Base-by-base conservation (phyloP, 2,329 filamentous ascomycete genomes). In the Talaromyces verruculosus region DNA sequence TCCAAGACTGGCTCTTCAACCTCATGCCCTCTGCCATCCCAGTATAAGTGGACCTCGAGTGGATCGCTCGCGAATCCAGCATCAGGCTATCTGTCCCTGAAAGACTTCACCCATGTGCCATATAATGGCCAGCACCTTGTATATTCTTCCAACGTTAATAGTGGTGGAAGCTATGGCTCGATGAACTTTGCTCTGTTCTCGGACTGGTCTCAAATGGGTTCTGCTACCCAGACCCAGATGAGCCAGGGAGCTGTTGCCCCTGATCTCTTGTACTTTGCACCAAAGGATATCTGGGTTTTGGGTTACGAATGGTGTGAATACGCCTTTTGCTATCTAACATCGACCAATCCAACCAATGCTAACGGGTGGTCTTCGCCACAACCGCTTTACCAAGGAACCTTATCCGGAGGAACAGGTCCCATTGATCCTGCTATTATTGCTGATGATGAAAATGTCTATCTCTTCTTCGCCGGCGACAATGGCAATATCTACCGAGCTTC, bases 381-480 rank as follows among this genome's bases (percentile, higher is more conserved):
- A 73, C 70, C 85, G 3, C 83, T 89, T 57, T 89, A 87, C 77
- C 77, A 81, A 0, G 87, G 87, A 13, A 80, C 72, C 22, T 85
- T 89, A 45, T 25, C 69, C 70, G 80, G 75, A 74, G 80, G 75
- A 74, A 87, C 84, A 0, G 86, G 85, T 0, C 72, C 79, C 11
- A 89, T 90, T 67, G 87, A 90, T 74, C 87, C 88, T 76, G 85
- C 86, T 0, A 69, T 89, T 65, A 89, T 90, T 68, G 86, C 85
- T 47, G 88, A 90, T 74, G 76, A 76, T 72, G 75, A 73, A 6
- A 84, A 84, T 76, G 89, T 89, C 85, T 89, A 89, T 70, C 79
- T 90, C 4, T 90, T 90, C 83, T 90, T 89, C 70, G 81, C 83
- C 0, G 88, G 87, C 7, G 88, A 90, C 76, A 88, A 90, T 68